These are phyloP conservation scores for Musa troglodytarum DNA, from an alignment of 176 grass and related monocot genomes.

Conservation along the genomic window DNA sequence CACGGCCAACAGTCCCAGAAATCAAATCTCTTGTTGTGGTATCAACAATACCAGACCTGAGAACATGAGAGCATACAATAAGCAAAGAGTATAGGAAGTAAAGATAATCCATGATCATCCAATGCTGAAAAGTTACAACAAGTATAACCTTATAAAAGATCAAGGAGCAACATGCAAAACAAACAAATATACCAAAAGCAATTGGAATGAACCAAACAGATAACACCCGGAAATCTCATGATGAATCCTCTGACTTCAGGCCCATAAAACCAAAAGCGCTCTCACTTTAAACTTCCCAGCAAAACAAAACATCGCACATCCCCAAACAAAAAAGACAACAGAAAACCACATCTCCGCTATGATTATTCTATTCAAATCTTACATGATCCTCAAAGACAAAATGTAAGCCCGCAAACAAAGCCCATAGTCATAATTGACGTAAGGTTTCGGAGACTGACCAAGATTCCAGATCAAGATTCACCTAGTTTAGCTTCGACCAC, in stretches of 20 bases:
- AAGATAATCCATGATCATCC: neutral
- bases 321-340: neutral
- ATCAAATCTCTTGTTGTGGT: neutral
- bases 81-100: neutral
- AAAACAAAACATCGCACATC: neutral
- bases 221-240: neutral
- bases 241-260: neutral
- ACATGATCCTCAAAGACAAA: neutral
- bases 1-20: neutral
- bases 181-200: neutral
- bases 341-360: neutral
- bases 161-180: neutral
- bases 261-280: neutral
- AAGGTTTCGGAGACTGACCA: neutral
- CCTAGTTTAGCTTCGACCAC: neutral
- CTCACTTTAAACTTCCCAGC: neutral
- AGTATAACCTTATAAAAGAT: neutral
- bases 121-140: neutral
- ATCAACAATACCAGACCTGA: neutral
- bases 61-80: neutral
- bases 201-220: neutral
- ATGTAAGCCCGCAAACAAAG: neutral
- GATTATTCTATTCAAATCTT: neutral
- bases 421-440: neutral
- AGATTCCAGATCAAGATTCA: neutral